Evolutionary conservation across 2,329 filamentous ascomycete species (phyloP), one percentile per base, ranked within the genome.

Genomic region (Triangularia verruculosa): DNA sequence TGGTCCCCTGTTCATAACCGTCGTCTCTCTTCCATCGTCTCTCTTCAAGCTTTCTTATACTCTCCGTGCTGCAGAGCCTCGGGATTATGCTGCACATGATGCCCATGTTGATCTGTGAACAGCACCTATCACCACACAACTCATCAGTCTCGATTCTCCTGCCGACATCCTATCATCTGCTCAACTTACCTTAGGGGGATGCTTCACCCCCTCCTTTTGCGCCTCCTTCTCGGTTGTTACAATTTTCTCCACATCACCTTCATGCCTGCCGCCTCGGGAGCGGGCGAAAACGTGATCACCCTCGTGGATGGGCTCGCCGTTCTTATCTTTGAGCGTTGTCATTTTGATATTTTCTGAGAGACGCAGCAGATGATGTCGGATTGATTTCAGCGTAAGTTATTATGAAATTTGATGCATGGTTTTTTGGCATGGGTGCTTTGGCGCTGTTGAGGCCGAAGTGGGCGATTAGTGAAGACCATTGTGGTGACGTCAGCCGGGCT

Each of bases 271-370:
- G 52, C 77, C 77, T 15, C 76, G 72, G 15, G 75, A 71, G 61
- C 74, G 76, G 5, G 77, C 78, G 66, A 74, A 76, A n/a, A 79
- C 77, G 30, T 72, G 70, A 55, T 79, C 77, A 34, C 76, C 77
- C 61, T 75, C 73, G 15, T 73, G 24, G 62, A 79, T 79, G 6
- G 72, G 70, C 68, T 78, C 70, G 63, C 71, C 73, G 51, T 75
- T 68, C 66, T 78, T 78, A 32, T 78, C 77, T 39, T 71, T 71
- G 58, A 72, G 17, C 20, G 34, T 43, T 17, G 34, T 4, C 34
- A 43, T 43, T 8, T 43, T 34, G 32, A 13, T n/a, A n/a, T n/a
- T n/a, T n/a, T n/a, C n/a, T n/a, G n/a, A n/a, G n/a, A n/a, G n/a
- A n/a, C n/a, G n/a, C n/a, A n/a, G n/a, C 27, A 9, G 27, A 5